A percentile compares a stretch with the other conserved stretches of the same genome.
Conservation (phyloP, 2,329 filamentous ascomycete species). For the Metarhizium brunneum region DNA sequence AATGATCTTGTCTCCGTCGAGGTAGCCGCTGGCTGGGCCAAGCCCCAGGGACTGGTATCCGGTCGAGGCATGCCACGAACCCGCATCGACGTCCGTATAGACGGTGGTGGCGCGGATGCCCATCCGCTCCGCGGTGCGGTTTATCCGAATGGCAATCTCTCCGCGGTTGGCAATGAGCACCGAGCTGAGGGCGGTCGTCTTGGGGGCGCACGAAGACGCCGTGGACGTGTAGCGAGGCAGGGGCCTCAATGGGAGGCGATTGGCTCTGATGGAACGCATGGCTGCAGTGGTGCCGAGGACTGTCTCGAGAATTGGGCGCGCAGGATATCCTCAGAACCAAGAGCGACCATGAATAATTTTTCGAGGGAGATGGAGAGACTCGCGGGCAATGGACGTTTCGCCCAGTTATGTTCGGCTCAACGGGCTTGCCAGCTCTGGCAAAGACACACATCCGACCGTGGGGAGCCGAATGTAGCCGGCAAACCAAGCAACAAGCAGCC, state of each 20-base stretch:
- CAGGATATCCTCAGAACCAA: conserved; percentile 2
- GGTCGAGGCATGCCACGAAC: conserved; percentile 78
- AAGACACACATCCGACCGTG: conserved; percentile 14
- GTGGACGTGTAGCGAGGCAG: conserved; percentile 28
- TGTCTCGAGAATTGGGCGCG: conserved; percentile 6
- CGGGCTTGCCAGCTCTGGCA: neutral
- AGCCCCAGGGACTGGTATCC: conserved; percentile 79
- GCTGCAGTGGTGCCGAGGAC: conserved; percentile 9
- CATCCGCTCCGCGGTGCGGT: conserved; percentile 75
- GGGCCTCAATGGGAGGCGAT: conserved; percentile 36
- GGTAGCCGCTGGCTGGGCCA: conserved; percentile 74
- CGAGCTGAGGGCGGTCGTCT: conserved; percentile 52
- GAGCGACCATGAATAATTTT: neutral
- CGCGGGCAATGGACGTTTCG: neutral
- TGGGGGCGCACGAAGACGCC: conserved; percentile 19
- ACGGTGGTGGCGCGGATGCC: conserved; percentile 90
- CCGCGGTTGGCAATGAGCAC: conserved; percentile 95
- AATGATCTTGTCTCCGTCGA: conserved; percentile 91
- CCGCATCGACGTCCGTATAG: conserved; percentile 86
- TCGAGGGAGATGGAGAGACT: neutral
- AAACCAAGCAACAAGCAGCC: neutral
- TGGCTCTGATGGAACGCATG: conserved; percentile 48
- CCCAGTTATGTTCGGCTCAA: conserved; percentile 1
- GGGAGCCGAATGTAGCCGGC: conserved; percentile 24
- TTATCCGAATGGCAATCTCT: conserved; percentile 91